These are phyloP conservation scores for Coniochaeta ligniaria DNA, from an alignment of 2,329 filamentous ascomycete species.

Conservation along the genomic window DNA sequence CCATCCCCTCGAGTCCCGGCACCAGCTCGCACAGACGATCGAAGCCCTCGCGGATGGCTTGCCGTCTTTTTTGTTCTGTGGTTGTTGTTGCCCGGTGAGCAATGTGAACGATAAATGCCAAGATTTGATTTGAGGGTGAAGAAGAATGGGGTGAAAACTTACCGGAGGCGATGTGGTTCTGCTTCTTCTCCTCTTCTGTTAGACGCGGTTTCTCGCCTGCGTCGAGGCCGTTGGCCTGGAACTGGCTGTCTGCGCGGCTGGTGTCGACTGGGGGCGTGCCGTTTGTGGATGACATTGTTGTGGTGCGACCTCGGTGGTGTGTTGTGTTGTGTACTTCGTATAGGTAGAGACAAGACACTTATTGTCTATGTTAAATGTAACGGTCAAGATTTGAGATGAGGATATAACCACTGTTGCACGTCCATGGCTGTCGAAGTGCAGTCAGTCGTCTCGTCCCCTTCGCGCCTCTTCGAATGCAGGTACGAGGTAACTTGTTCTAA, in stretches of 20 bases:
- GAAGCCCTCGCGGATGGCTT: conserved; percentile 74
- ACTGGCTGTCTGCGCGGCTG: neutral
- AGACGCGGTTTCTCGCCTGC: conserved; percentile 22
- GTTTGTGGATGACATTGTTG: neutral
- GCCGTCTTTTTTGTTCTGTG: conserved; percentile 26
- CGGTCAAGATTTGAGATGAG: neutral
- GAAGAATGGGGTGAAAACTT: conserved; percentile 2
- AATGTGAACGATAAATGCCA: neutral
- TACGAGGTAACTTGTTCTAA: neutral
- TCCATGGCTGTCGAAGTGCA: neutral
- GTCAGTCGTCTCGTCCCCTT: neutral
- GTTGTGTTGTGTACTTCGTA: too few species aligned
- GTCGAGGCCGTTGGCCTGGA: neutral
- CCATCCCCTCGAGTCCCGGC: conserved; percentile 74
- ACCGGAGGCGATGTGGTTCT: conserved; percentile 28
- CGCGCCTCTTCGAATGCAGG: neutral
- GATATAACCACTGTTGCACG: neutral
- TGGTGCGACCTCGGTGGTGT: neutral
- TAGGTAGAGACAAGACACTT: too few species aligned
- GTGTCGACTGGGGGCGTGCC: neutral
- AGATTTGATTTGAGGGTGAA: neutral
- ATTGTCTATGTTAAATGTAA: neutral
- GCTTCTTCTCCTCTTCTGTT: conserved; percentile 29
- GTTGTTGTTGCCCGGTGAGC: neutral
- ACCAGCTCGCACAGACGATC: conserved; percentile 75